Conservation (phyloP, 768 basidiomycete species). For the Hericium rajendrae region DNA sequence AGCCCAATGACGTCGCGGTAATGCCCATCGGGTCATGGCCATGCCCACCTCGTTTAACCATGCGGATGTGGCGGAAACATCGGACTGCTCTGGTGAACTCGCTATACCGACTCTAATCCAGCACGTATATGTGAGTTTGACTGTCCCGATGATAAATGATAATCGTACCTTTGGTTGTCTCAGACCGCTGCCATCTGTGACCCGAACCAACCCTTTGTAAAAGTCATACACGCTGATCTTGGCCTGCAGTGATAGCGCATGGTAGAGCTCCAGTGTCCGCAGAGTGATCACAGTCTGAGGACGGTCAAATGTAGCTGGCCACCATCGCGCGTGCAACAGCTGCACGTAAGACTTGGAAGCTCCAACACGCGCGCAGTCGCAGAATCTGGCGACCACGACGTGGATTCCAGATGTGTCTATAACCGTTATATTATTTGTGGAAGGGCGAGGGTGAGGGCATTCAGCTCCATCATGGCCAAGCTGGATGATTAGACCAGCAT, state of each 20-base stretch:
- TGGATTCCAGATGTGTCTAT: background rate
- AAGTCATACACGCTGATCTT: constrained; percentile 11
- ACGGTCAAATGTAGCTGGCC: constrained; percentile 11
- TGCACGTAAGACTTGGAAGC: background rate
- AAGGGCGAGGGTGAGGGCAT: background rate
- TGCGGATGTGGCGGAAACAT: background rate
- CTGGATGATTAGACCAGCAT: background rate
- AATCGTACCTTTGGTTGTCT: background rate
- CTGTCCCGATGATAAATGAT: background rate
- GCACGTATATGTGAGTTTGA: background rate
- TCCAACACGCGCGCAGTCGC: background rate
- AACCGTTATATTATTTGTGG: background rate
- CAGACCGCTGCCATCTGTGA: constrained; percentile 7
- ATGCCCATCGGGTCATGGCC: background rate
- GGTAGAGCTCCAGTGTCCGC: constrained; percentile 7
- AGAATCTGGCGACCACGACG: background rate
- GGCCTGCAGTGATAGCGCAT: constrained; percentile 3
- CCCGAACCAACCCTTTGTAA: constrained; percentile 3
- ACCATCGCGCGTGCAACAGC: constrained; percentile 4
- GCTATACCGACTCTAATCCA: background rate
- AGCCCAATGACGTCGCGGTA: background rate
- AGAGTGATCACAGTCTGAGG: constrained; percentile 11
- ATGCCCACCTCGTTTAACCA: background rate
- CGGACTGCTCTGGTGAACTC: background rate
- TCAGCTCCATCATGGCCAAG: background rate